A percentile compares a stretch with the other conserved stretches of the same genome.
phyloP scores from a whole-genome alignment of 2,329 filamentous ascomycete genomes.

The Alternaria brassicae region DNA sequence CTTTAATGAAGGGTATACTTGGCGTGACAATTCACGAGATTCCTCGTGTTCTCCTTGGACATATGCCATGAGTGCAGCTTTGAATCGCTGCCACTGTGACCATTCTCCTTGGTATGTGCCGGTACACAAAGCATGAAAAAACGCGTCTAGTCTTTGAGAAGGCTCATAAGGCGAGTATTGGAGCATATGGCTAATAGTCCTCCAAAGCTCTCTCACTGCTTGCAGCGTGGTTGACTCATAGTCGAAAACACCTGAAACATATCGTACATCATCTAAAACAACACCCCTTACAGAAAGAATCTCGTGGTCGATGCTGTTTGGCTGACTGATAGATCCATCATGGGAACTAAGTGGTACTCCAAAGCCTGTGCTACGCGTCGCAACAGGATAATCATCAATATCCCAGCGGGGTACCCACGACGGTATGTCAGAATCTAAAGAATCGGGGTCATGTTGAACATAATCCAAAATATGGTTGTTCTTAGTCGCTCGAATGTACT shows the following conservation, averaged over 20 bases:
- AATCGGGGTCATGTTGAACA: neutral
- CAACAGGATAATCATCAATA: neutral
- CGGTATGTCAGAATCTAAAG: neutral
- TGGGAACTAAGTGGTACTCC: neutral
- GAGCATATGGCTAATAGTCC: neutral
- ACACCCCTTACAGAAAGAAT: neutral
- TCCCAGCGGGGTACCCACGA: neutral
- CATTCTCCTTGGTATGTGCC: neutral
- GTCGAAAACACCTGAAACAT: neutral
- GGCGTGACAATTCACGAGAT: neutral
- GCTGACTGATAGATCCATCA: neutral
- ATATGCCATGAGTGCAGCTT: neutral
- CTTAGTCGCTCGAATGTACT: neutral
- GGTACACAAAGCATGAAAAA: neutral
- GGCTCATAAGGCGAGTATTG: neutral
- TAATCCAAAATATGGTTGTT: neutral
- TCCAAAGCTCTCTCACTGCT: neutral
- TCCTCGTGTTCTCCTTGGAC: no score
- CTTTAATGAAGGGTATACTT: neutral
- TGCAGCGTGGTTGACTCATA: neutral
- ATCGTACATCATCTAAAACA: neutral
- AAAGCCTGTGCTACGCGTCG: neutral
- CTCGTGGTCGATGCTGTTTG: neutral
- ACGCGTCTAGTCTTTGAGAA: neutral
- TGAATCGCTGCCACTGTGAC: neutral